Evolutionary conservation across 495 filamentous ascomycete genomes (phyloP), one percentile per base, ranked within the genome.

Genomic region (Neurospora africana): DNA sequence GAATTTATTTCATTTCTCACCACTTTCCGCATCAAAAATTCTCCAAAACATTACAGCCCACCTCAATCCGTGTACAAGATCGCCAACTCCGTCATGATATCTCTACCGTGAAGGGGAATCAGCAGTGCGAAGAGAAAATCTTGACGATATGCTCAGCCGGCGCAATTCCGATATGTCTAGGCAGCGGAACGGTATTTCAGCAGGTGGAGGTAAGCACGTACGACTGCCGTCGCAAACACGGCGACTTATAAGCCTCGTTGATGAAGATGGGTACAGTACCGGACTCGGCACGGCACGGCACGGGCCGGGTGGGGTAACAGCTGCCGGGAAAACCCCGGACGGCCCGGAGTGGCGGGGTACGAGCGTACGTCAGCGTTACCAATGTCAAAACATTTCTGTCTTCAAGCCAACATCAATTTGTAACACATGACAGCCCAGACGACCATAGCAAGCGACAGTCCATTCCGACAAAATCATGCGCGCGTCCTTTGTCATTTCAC

Each of bases 91-190:
- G 1, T 23, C 9, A 10, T 11, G 43, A 1, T 23, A 47, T 2
- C n/a, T 10, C 17, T 9, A 44, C n/a, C 7, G 0, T 40, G 1
- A 0, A 41, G 40, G 40, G 5, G 4, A 2, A 5, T 19, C n/a
- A 1, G 5, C 17, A 19, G 5, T 41, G 17, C 0, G 2, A 0
- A 41, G 17, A 41, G 15, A 19, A 41, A n/a, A n/a, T n/a, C n/a
- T n/a, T n/a, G n/a, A n/a, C n/a, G n/a, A n/a, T n/a, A n/a, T n/a
- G n/a, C n/a, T 8, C 17, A 8, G 17, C 40, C n/a, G 5, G n/a
- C 8, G n/a, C 3, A 11, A 21, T n/a, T 4, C 43, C 8, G 3
- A n/a, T 0, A 44, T 0, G 0, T 19, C 5, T 0, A n/a, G 3
- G 3, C 6, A 44, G n/a, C 19, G 41, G 5, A 7, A 10, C 0